Evolutionary conservation across 495 filamentous ascomycete species (phyloP), one percentile per base, ranked within the genome.

Genomic region (Bacidia rubella): DNA sequence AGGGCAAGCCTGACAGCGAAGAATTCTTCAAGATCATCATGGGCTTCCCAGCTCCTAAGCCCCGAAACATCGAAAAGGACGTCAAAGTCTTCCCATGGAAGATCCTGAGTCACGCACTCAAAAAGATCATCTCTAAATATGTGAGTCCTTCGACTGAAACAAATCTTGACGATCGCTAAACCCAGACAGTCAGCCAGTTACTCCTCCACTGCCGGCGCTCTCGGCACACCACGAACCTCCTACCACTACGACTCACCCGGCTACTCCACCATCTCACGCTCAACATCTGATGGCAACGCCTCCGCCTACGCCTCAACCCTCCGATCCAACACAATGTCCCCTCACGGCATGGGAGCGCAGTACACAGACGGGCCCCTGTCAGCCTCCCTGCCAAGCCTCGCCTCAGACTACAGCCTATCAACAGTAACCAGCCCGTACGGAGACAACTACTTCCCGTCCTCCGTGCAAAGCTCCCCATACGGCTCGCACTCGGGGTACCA

Each of bases 41-140:
- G 93, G 83, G 79, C n/a, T 95, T 97, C 63, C 85, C 86, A 11
- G 82, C 79, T 22, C 93, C 93, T 1, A 96, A 96, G 70, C 93
- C 92, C 4, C 75, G 92, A 39, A 95, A 95, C 60, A 98, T 98
- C 58, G 92, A 96, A 72, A 98, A 98, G 68, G 90, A 95, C 60
- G 87, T 98, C 59, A 98, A 98, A 66, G 92, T 96, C 4, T 98
- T 97, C 63, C 81, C 86, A 11, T 98, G 92, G 93, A 87, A 83
- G 62, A 84, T 86, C 46, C 69, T 98, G 11, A 74, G 72, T 11
- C 75, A 77, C 41, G 90, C 92, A 0, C 69, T 98, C 51, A 92
- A 88, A 74, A 98, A 98, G 70, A 95, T 97, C 62, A 93, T 97
- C 64, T 82, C 86, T 55, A 98, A 98, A 89, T 98, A 97, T 68